phyloP scores from a whole-genome alignment of 805 yeast genomes.

The Candida orba region DNA sequence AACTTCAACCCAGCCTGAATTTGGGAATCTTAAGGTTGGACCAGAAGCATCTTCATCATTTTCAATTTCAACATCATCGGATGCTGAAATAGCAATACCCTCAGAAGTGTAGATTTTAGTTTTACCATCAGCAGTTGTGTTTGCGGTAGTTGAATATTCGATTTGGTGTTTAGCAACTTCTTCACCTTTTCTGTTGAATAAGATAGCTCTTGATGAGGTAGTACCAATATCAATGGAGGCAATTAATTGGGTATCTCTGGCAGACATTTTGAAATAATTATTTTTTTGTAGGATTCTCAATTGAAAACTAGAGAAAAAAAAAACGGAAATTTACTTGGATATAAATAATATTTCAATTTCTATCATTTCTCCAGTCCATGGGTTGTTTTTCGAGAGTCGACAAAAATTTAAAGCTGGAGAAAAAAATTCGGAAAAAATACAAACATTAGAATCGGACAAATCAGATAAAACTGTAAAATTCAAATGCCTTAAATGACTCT shows the following conservation, averaged over 20 bases:
- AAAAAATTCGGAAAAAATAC: too few species aligned
- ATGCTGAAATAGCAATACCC: conserved; percentile 61
- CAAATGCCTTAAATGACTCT: too few species aligned
- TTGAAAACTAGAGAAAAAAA: too few species aligned
- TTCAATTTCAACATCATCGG: conserved; percentile 53
- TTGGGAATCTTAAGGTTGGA: conserved; percentile 71
- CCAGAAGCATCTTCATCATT: conserved; percentile 37
- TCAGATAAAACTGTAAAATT: too few species aligned
- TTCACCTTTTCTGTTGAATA: conserved; percentile 63
- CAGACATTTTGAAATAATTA: conserved; percentile 12
- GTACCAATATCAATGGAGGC: conserved; percentile 89
- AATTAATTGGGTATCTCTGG: conserved; percentile 27
- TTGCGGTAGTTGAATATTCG: conserved; percentile 74
- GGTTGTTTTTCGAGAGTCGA: too few species aligned
- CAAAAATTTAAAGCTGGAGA: too few species aligned
- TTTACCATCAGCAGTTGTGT: conserved; percentile 37
- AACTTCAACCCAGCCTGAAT: conserved; percentile 93
- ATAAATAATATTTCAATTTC: too few species aligned
- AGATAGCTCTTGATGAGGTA: conserved; percentile 82
- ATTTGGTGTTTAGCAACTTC: conserved; percentile 87
- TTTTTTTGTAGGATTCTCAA: too few species aligned
- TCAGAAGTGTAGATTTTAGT: conserved; percentile 62
- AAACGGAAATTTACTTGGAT: too few species aligned
- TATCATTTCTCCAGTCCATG: too few species aligned
- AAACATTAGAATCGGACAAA: too few species aligned